phyloP scores from a whole-genome alignment of 495 filamentous ascomycete genomes.

The Usnea hakonensis region DNA sequence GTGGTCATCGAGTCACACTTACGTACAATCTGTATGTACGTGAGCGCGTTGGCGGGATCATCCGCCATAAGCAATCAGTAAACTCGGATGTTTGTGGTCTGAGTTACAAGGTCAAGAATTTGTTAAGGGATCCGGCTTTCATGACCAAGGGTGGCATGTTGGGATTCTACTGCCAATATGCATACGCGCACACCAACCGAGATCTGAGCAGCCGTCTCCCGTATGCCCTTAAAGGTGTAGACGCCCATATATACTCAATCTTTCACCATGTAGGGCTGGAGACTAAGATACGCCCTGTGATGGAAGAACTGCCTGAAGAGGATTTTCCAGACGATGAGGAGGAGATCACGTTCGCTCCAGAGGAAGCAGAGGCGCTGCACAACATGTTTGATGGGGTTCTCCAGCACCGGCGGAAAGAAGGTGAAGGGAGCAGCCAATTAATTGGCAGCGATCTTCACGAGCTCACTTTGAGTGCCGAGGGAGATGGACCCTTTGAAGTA shows the following conservation, averaged over 20 bases:
- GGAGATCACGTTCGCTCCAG: too few relatives aligned
- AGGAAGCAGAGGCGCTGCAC: too few relatives aligned
- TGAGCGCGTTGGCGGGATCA: constrained; percentile 7
- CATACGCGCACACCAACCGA: constrained; percentile 28
- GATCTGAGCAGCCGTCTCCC: constrained; percentile 7
- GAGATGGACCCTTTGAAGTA: too few relatives aligned
- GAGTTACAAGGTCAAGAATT: background rate
- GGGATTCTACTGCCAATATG: constrained; percentile 31
- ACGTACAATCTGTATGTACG: constrained; percentile 51
- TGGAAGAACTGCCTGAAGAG: background rate
- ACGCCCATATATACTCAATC: constrained; percentile 13
- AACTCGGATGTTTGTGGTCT: background rate
- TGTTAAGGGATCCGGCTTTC: background rate
- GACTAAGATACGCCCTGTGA: background rate
- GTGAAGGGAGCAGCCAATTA: background rate
- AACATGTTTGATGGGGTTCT: background rate
- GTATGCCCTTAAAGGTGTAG: constrained; percentile 23
- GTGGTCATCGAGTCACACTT: constrained; percentile 47
- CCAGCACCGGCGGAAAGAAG: background rate
- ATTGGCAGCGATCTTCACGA: background rate
- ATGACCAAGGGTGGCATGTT: constrained; percentile 20
- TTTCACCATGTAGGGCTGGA: background rate
- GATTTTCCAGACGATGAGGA: too few relatives aligned
- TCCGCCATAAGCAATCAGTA: background rate
- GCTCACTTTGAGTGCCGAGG: background rate